Base-by-base conservation (phyloP, 2,329 filamentous ascomycete species). In the Trichoderma atroviride region DNA sequence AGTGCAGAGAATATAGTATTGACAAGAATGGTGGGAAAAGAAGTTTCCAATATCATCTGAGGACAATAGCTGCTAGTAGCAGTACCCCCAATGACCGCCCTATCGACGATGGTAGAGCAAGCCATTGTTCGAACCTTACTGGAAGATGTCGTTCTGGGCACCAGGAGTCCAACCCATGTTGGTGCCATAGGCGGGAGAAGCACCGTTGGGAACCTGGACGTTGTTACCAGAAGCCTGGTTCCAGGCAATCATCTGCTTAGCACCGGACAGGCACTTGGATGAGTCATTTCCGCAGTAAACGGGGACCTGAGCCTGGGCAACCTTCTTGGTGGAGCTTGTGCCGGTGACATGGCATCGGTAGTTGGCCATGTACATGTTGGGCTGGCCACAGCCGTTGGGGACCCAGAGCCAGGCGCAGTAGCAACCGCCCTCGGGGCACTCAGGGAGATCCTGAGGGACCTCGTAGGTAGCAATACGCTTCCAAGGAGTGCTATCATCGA, bases 191-290 rank as follows among this genome's bases (percentile, higher is more conserved):
- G 71, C 72, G 3, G 75, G 75, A 13, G 73, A 74, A 22, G 71
- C 69, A 5, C 74, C 76, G 40, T 71, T 68, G 13, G 70, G 69
- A 2, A 70, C 64, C 4, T 73, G 72, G 24, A 78, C 72, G 53
- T 78, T 77, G 71, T 78, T 77, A 14, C 76, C 76, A 14, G 74
- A 29, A 53, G 69, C 68, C 77, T 76, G 83, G 67, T 84, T 79
- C 79, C 79, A 84, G 4, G 79, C 82, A 57, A 84, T 79, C 79
- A 84, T 84, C 71, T 85, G 83, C 75, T 85, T 85, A 0, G 83
- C 80, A 0, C 83, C 83, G 29, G 75, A 69, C 16, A 83, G 77
- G 61, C 83, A 85, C 52, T 80, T 79, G 22, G 74, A 77, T 13
- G 71, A 59, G 63, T 83, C 77, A 24, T 79, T 76, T 14, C 72